Percentiles rank a stretch among this genome's conserved stretches.
These are phyloP conservation scores for Leccinum pellstonianum DNA, from an alignment of 768 basidiomycete genomes.

Conservation along the genomic window DNA sequence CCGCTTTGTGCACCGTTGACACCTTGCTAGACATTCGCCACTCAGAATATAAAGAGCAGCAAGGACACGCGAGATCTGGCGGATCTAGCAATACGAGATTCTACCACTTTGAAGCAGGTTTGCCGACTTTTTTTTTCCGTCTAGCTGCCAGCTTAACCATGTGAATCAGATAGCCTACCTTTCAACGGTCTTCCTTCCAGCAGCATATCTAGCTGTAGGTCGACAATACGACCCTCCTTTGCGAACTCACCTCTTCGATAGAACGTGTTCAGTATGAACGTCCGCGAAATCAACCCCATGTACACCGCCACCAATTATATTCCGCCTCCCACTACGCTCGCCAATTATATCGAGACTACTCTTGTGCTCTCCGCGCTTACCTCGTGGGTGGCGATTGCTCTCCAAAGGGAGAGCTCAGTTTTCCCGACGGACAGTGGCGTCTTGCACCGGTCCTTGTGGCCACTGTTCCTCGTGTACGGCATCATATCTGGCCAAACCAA, in stretches of 20 bases:
- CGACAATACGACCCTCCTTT: neutral
- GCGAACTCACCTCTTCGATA: slow-evolving; percentile 26
- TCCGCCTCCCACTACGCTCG: slow-evolving; percentile 20
- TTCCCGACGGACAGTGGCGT: slow-evolving; percentile 4
- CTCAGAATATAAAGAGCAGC: slow-evolving; percentile 52
- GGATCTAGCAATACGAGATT: slow-evolving; percentile 4
- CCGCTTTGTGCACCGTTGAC: neutral
- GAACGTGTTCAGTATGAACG: slow-evolving; percentile 29
- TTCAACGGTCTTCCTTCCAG: slow-evolving; percentile 58
- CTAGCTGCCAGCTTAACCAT: neutral
- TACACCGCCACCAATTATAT: neutral
- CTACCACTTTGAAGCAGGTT: slow-evolving; percentile 23
- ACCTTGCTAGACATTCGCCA: slow-evolving; percentile 48
- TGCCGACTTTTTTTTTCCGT: neutral
- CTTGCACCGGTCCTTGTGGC: slow-evolving; percentile 23
- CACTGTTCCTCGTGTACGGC: slow-evolving; percentile 16
- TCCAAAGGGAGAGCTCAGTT: slow-evolving; percentile 35
- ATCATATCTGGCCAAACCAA: neutral
- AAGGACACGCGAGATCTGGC: slow-evolving; percentile 7
- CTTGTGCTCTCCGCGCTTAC: slow-evolving; percentile 47
- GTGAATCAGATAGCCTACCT: slow-evolving; percentile 47
- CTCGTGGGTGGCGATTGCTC: slow-evolving; percentile 53
- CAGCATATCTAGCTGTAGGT: slow-evolving; percentile 40
- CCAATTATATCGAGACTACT: slow-evolving; percentile 40
- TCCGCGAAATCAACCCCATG: slow-evolving; percentile 27